Percentiles rank a stretch among this genome's conserved stretches.
Conservation (phyloP, 2,329 filamentous ascomycete species). For the Colletotrichum sp. region DNA sequence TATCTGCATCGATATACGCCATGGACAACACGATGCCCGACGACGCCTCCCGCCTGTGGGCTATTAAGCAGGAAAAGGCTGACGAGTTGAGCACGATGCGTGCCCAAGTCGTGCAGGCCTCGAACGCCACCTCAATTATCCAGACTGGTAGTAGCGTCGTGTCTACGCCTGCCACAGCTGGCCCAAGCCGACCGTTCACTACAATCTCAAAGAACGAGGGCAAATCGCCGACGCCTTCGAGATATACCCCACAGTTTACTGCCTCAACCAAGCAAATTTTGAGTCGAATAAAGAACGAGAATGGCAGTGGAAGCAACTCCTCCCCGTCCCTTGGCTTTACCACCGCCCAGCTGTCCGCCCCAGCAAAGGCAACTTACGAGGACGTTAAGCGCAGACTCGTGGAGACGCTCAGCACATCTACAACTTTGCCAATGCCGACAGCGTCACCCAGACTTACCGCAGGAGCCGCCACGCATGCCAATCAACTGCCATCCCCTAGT, state of each 20-base stretch:
- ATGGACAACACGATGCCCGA: neutral
- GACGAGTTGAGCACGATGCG: neutral
- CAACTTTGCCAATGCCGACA: neutral
- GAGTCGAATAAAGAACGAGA: constrained; percentile 26
- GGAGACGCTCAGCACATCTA: constrained; percentile 9
- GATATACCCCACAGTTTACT: constrained; percentile 36
- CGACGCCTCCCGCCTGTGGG: neutral
- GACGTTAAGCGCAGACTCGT: constrained; percentile 12
- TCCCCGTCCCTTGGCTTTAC: neutral
- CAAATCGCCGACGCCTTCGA: neutral
- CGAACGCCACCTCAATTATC: neutral
- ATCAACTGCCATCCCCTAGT: neutral
- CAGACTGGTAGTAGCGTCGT: neutral
- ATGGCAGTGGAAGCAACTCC: neutral
- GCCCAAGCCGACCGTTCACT: neutral
- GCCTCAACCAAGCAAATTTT: constrained; percentile 30
- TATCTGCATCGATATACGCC: neutral
- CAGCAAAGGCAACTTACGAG: constrained; percentile 5
- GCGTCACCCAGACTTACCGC: neutral
- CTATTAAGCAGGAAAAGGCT: neutral
- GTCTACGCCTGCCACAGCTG: neutral
- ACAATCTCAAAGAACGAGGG: neutral
- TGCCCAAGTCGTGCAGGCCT: neutral
- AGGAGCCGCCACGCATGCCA: neutral
- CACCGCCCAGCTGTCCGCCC: neutral